phyloP scores from a whole-genome alignment of 179 eudicot genomes.

The Spinacia oleracea region DNA sequence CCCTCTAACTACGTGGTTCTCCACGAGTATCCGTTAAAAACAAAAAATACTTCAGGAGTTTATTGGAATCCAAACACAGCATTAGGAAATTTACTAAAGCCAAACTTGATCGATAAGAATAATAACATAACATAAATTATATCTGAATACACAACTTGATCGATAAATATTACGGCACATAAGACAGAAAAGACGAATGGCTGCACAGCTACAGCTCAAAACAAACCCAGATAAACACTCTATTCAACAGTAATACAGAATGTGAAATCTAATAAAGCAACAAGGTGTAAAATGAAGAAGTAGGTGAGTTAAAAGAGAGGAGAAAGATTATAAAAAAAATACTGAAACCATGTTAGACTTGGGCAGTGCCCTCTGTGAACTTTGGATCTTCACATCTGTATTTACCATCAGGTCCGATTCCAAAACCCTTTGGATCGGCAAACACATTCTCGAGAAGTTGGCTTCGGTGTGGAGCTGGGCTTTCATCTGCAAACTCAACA shows the following conservation, averaged over 20 bases:
- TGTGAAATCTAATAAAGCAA: conserved; percentile 9
- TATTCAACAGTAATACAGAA: conserved; percentile 20
- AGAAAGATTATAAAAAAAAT: not conserved
- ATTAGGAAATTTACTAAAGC: too few species aligned
- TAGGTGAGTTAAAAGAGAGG: not conserved
- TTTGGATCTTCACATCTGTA: conserved; percentile 97
- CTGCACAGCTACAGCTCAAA: not conserved
- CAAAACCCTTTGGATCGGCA: conserved; percentile 91
- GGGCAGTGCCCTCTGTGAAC: conserved; percentile 94
- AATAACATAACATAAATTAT: not conserved
- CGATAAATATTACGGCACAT: not conserved
- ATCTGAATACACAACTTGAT: not conserved
- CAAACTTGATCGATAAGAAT: too few species aligned
- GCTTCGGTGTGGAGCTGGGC: conserved; percentile 69
- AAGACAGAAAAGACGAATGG: not conserved
- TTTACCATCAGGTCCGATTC: conserved; percentile 89
- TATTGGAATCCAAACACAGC: too few species aligned
- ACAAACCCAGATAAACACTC: not conserved
- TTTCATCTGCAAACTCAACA: conserved; percentile 81
- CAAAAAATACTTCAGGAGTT: too few species aligned
- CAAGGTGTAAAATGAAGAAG: not conserved
- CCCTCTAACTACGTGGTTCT: too few species aligned
- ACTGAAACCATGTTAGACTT: conserved; percentile 40
- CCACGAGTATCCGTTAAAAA: too few species aligned
- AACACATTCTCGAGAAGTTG: conserved; percentile 96